Conservation (phyloP, 2,329 filamentous ascomycete species). For the Cordyceps sp. region DNA sequence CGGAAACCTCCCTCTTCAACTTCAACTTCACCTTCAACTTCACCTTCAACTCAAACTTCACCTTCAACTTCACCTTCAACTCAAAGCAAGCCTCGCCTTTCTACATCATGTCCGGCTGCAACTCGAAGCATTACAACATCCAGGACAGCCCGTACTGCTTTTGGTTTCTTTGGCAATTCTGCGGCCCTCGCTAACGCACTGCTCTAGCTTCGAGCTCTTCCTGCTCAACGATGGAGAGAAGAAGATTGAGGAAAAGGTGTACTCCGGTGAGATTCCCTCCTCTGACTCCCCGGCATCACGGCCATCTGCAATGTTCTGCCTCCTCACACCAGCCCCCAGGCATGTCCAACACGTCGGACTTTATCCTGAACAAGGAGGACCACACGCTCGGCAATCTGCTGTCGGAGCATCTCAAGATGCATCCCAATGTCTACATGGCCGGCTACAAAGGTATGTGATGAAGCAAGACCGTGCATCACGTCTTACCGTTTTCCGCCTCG, state of each 20-base stretch:
- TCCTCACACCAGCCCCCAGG: slow-evolving; percentile 23
- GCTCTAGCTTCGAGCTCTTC: slow-evolving; percentile 79
- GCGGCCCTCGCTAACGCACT: slow-evolving; percentile 7
- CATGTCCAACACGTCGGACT: slow-evolving; percentile 88
- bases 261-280: slow-evolving; percentile 53
- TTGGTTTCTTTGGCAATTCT: slow-evolving; percentile 1
- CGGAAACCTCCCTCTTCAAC: no score
- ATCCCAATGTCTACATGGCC: slow-evolving; percentile 72
- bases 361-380: slow-evolving; percentile 91
- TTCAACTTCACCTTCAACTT: no score
- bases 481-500: no score
- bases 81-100: no score
- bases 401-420: slow-evolving; percentile 68
- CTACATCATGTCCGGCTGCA: slow-evolving; percentile 17
- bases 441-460: slow-evolving; percentile 55
- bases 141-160: slow-evolving; percentile 16
- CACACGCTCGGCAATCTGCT: slow-evolving; percentile 90
- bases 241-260: slow-evolving; percentile 77
- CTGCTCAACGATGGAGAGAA: slow-evolving; percentile 76
- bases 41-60: no score
- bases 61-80: no score
- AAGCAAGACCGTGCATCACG: no score
- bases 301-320: no score
- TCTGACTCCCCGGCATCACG: neutral
- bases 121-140: slow-evolving; percentile 22